Conservation (phyloP, 805 yeast species). For the Ogataea ramenticola region DNA sequence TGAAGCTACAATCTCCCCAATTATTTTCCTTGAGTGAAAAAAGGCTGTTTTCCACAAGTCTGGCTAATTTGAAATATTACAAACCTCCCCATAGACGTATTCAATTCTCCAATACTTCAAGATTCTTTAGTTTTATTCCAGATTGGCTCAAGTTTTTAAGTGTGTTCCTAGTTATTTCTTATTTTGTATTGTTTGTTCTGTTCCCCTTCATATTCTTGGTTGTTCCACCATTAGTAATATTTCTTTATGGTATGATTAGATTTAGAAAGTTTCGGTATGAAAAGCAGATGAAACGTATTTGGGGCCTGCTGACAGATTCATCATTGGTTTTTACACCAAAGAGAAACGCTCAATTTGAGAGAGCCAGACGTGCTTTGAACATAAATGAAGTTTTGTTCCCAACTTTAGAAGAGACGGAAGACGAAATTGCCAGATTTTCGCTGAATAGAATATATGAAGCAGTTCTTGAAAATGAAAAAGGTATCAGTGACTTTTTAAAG, state of each 20-base stretch:
- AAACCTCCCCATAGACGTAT: constrained; percentile 17
- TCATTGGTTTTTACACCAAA: constrained; percentile 17
- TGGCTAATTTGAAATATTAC: constrained; percentile 1
- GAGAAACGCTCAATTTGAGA: not conserved
- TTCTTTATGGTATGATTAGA: constrained; percentile 14
- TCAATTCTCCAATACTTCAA: constrained; percentile 9
- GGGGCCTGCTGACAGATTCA: constrained; percentile 19
- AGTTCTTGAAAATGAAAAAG: constrained; percentile 23
- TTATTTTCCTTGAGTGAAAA: not conserved
- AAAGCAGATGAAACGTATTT: constrained; percentile 11
- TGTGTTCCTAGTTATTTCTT: constrained; percentile 18
- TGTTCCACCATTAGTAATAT: constrained; percentile 24
- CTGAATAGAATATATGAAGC: constrained; percentile 23
- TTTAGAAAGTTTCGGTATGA: constrained; percentile 7
- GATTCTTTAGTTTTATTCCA: constrained; percentile 18
- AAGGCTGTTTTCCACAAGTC: not conserved
- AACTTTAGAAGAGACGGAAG: constrained; percentile 21
- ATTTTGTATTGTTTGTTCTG: constrained; percentile 24
- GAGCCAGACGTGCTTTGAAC: not conserved
- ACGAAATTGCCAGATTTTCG: constrained; percentile 23
- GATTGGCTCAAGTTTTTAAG: constrained; percentile 21
- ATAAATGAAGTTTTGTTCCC: constrained; percentile 9
- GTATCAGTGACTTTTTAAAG: constrained; percentile 18
- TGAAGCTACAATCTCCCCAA: not conserved
- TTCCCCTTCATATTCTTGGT: constrained; percentile 23